phyloP scores from a whole-genome alignment of 2,329 filamentous ascomycete genomes.

The Aspergillus sp. region DNA sequence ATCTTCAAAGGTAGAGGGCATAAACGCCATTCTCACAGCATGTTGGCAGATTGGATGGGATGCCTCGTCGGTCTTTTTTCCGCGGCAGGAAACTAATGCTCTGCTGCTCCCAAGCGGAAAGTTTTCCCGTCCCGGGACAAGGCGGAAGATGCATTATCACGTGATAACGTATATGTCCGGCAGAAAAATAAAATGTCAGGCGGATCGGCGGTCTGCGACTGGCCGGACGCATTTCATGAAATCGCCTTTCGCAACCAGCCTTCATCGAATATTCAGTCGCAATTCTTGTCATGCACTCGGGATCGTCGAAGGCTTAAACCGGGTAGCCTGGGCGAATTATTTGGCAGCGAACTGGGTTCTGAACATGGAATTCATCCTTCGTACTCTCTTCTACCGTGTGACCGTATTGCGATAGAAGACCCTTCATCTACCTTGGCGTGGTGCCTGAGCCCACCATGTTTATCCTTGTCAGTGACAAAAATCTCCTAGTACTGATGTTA shows the following conservation, averaged over 20 bases:
- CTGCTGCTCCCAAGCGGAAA: neutral
- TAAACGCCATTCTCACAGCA: constrained; percentile 28
- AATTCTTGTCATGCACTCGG: neutral
- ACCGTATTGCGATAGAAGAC: constrained; percentile 5
- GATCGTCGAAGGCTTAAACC: constrained; percentile 2
- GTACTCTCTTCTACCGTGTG: constrained; percentile 5
- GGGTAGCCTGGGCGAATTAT: neutral
- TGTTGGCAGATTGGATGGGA: constrained; percentile 11
- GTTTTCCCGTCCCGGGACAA: constrained; percentile 25
- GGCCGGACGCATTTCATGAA: constrained; percentile 9
- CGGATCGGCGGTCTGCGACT: constrained; percentile 21
- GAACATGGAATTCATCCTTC: constrained; percentile 18
- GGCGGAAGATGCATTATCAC: constrained; percentile 12
- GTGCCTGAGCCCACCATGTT: constrained; percentile 41
- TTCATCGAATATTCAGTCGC: constrained; percentile 4
- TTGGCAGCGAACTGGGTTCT: constrained; percentile 1
- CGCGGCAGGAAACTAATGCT: neutral
- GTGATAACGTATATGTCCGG: constrained; percentile 2
- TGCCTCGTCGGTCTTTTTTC: neutral
- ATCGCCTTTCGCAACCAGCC: neutral
- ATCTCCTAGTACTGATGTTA: constrained; percentile 16
- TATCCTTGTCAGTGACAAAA: constrained; percentile 45
- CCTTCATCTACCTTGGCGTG: constrained; percentile 1
- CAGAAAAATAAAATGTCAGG: constrained; percentile 17
- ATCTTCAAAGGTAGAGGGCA: constrained; percentile 25